Base-by-base conservation (phyloP, 1,284 basidiomycete species). In the Pseudomicrostroma phylloplanum region DNA sequence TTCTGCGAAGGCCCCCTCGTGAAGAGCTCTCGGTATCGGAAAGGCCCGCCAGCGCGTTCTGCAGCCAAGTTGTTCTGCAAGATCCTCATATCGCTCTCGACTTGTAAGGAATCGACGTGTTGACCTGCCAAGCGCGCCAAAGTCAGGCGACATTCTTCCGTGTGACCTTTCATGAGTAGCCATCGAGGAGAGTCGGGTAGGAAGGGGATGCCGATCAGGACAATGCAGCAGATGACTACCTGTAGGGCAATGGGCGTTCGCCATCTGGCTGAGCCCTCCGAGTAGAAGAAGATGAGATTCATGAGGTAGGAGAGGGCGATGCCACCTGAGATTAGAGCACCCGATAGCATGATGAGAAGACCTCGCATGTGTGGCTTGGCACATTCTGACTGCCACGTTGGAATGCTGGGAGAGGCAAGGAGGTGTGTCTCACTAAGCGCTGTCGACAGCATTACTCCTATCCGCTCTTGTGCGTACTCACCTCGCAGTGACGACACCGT, bases 131-230 rank as follows among this genome's bases (percentile, higher is more conserved):
- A 40, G 15, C 60, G 36, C 6, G 60, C 55, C 39, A 62, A 36
- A 25, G 63, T 61, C 12, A 39, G 48, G 6, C 39, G 25, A 23
- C 61, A 60, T 23, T 65, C 51, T 1, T 54, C 48, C n/a, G 17
- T 36, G 12, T 54, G 49, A 7, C 63, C 63, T 7, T 59, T 42
- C 42, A 58, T 26, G 56, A 63, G 30, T 6, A 65, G 53, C 63
- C 63, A 65, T n/a, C 63, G 55, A 6, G 63, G 63, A 15, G 59
- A 57, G 36, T 65, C 62, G 12, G 63, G 63, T 4, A 65, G 30
- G 54, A 21, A 58, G 60, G 57, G 60, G 19, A 62, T 21, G 43
- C 25, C 43, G n/a, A 63, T 30, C 54, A 64, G 21, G 61, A 64
- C 39, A 40, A 64, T 25, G 40, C 61, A 42, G 26, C 23, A 39